Percentiles rank a stretch among this genome's conserved stretches.
Conservation (phyloP, 2,329 filamentous ascomycete species). For the Lasiodiplodia sp. region DNA sequence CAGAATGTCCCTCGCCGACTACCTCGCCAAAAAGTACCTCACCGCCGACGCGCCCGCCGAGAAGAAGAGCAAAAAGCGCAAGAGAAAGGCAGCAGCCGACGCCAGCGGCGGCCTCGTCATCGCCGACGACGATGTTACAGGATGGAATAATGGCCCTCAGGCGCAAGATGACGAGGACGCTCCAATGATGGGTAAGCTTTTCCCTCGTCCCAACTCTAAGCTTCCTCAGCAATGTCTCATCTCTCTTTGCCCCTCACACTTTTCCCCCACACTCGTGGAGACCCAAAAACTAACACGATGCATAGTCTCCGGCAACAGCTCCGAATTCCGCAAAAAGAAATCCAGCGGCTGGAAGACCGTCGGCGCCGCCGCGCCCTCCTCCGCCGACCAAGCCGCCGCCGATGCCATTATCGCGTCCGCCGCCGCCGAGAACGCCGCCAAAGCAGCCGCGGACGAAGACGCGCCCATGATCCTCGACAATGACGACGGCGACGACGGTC, state of each 20-base stretch:
- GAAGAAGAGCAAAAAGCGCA: constrained; percentile 62
- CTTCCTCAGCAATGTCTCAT: constrained; percentile 44
- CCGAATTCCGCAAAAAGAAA: constrained; percentile 75
- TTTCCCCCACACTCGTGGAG: not conserved
- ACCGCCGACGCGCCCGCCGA: constrained; percentile 62
- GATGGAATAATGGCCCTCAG: constrained; percentile 59
- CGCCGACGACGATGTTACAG: constrained; percentile 61
- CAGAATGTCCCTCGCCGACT: constrained; percentile 74
- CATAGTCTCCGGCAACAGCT: constrained; percentile 41
- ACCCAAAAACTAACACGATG: not conserved
- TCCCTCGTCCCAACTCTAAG: constrained; percentile 21
- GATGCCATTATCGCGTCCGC: constrained; percentile 80
- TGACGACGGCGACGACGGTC: constrained; percentile 53
- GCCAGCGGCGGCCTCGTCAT: constrained; percentile 50
- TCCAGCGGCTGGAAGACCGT: constrained; percentile 72
- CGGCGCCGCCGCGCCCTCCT: constrained; percentile 59
- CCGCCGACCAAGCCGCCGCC: constrained; percentile 69
- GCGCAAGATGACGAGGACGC: constrained; percentile 66
- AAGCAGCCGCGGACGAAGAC: constrained; percentile 54
- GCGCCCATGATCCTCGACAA: constrained; percentile 53
- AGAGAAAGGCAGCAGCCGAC: constrained; percentile 50
- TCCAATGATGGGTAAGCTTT: constrained; percentile 49
- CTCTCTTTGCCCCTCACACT: constrained; percentile 31
- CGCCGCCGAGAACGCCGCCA: constrained; percentile 69
- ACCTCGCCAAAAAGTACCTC: constrained; percentile 91